Conservation (phyloP, 2,329 filamentous ascomycete species). For the Pyrenochaeta sp. region DNA sequence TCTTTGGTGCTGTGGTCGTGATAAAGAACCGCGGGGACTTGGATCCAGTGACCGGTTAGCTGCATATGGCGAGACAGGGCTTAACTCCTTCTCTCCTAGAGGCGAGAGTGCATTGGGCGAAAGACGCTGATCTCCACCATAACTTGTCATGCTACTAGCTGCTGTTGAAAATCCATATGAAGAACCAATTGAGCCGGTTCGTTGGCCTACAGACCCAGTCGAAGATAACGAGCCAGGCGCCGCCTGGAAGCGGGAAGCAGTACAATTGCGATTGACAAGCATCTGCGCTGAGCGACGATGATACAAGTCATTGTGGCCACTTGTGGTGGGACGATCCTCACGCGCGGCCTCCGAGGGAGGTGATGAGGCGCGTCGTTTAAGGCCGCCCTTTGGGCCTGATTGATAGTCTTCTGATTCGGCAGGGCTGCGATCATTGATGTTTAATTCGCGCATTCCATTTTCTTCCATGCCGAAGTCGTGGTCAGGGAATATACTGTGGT, state of each 20-base stretch:
- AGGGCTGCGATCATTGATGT: constrained; percentile 63
- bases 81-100: constrained; percentile 62
- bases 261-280: constrained; percentile 63
- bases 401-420: constrained; percentile 56
- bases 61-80: constrained; percentile 63
- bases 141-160: constrained; percentile 72
- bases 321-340: constrained; percentile 56
- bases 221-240: constrained; percentile 71
- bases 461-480: constrained; percentile 64
- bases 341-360: constrained; percentile 65
- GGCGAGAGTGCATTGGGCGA: constrained; percentile 70
- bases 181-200: constrained; percentile 70
- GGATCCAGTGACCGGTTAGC: constrained; percentile 57
- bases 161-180: constrained; percentile 65
- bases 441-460: constrained; percentile 59
- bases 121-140: constrained; percentile 67
- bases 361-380: constrained; percentile 71
- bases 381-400: constrained; percentile 59
- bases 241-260: constrained; percentile 63
- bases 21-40: constrained; percentile 52
- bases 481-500: constrained; percentile 63
- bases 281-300: constrained; percentile 65
- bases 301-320: constrained; percentile 58
- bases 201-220: constrained; percentile 65
- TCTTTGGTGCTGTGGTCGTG: constrained; percentile 52